Conservation (phyloP, 169 alveolate genomes). For the Plasmodium fragile region DNA sequence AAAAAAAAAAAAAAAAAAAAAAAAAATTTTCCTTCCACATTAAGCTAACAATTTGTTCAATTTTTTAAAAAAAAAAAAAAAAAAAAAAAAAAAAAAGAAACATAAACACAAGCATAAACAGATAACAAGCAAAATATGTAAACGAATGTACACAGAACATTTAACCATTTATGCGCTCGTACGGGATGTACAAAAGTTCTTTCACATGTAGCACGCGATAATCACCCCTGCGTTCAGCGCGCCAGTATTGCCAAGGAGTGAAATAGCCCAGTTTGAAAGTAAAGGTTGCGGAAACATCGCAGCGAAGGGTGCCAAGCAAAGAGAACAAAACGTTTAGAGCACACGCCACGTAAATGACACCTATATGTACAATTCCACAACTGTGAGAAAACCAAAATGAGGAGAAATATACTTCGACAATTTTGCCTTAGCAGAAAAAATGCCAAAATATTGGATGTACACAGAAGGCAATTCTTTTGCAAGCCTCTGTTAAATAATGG, state of each 20-base stretch:
- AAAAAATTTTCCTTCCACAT: too few species aligned
- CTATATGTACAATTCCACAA: not conserved
- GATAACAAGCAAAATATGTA: not conserved
- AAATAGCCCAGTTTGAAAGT: not conserved
- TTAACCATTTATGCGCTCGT: not conserved
- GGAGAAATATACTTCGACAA: conserved; percentile 41
- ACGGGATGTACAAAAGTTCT: not conserved
- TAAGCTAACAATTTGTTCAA: too few species aligned
- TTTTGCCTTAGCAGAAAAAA: conserved; percentile 5
- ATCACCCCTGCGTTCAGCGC: not conserved
- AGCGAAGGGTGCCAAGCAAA: not conserved
- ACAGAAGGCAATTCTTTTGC: conserved; percentile 19
- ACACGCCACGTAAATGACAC: not conserved
- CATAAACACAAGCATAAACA: not conserved
- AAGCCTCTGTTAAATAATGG: conserved; percentile 30
- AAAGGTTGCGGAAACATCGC: not conserved
- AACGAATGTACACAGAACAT: not conserved
- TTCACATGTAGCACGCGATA: not conserved
- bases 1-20: too few species aligned
- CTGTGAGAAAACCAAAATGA: conserved; percentile 37
- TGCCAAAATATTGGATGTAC: conserved; percentile 3
- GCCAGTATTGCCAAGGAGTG: not conserved
- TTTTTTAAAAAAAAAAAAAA: not conserved
- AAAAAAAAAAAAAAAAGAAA: too few species aligned
- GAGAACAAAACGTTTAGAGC: not conserved